A percentile compares a stretch with the other conserved stretches of the same genome.
phyloP scores from a whole-genome alignment of 345 rosid genomes.

The Ailanthus altissimus region DNA sequence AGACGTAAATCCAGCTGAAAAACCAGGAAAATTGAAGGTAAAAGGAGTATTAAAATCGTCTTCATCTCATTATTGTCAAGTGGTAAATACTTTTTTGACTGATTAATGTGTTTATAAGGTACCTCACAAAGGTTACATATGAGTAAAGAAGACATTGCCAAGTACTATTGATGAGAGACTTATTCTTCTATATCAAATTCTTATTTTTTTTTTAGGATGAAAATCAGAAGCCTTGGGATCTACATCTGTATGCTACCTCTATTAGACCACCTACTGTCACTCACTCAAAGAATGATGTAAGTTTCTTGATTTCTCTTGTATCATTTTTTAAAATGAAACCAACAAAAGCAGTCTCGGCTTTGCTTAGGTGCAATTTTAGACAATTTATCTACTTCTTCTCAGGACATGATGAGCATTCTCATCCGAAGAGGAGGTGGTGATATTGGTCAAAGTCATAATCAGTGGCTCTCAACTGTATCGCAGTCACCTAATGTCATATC shows the following conservation, averaged over 20 bases:
- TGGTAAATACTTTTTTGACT: neutral
- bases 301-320: constrained; percentile 25
- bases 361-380: neutral
- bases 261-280: constrained; percentile 43
- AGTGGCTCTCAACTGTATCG: constrained; percentile 83
- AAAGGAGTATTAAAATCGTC: neutral
- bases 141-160: neutral
- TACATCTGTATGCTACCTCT: constrained; percentile 37
- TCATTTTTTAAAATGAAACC: neutral
- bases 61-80: neutral
- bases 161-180: neutral
- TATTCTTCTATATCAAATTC: constrained; percentile 1
- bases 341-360: neutral
- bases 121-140: neutral
- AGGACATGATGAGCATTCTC: constrained; percentile 57
- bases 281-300: constrained; percentile 63
- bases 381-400: constrained; percentile 10
- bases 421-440: constrained; percentile 80
- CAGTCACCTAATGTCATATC: constrained; percentile 83
- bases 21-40: constrained; percentile 50
- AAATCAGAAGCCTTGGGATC: constrained; percentile 40
- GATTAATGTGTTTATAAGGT: neutral
- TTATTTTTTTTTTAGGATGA: constrained; percentile 49
- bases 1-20: constrained; percentile 29
- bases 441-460: constrained; percentile 66